phyloP scores from a whole-genome alignment of 495 filamentous ascomycete genomes.

The Aspergillus ellipticus region DNA sequence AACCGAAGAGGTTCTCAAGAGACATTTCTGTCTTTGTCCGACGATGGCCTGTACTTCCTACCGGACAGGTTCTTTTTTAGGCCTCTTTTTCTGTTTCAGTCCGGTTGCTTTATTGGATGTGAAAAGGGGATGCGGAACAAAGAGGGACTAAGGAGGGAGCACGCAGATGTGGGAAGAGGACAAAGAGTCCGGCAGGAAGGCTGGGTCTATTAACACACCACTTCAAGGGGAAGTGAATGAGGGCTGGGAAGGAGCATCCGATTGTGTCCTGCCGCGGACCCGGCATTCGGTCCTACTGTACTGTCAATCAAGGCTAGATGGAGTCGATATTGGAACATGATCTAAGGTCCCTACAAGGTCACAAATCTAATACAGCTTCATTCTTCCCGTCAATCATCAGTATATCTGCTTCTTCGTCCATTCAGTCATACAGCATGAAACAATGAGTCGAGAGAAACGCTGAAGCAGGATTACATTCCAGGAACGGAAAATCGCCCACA shows the following conservation, averaged over 20 bases:
- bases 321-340: too few species aligned
- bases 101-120: background rate
- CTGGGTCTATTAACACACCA: background rate
- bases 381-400: background rate
- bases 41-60: background rate
- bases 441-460: background rate
- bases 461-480: slow-evolving; percentile 17
- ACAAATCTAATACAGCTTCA: slow-evolving; percentile 3
- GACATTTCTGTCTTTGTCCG: background rate
- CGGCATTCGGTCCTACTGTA: too few species aligned
- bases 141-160: background rate
- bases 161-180: background rate
- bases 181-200: background rate
- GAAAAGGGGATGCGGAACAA: background rate
- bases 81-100: background rate
- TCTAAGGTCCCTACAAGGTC: background rate
- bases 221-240: background rate
- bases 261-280: too few species aligned
- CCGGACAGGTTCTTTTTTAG: background rate
- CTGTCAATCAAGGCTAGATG: too few species aligned
- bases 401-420: slow-evolving; percentile 8
- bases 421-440: slow-evolving; percentile 17
- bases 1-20: background rate
- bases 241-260: too few species aligned
- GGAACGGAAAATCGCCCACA: slow-evolving; percentile 7